These are phyloP conservation scores for Paramecium sonneborni DNA, from an alignment of 73 alveolate species.

Conservation along the genomic window DNA sequence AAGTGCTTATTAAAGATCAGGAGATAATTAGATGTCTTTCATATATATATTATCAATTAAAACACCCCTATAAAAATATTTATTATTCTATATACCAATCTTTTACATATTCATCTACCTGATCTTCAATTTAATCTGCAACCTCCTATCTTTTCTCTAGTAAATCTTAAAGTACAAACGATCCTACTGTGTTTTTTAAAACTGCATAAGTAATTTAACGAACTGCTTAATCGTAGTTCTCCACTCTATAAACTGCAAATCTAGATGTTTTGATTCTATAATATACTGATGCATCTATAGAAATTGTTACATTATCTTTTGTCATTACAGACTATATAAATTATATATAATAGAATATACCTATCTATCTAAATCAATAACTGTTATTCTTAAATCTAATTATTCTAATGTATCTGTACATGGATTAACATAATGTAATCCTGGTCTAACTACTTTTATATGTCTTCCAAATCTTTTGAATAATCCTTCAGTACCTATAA, in stretches of 20 bases:
- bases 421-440: constrained; percentile 67
- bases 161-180: constrained; percentile 54
- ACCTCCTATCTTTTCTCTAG: constrained; percentile 66
- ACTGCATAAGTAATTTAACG: constrained; percentile 62
- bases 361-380: constrained; percentile 60
- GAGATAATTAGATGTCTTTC: constrained; percentile 21
- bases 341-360: background rate
- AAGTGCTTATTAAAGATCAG: constrained; percentile 50
- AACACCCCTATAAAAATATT: constrained; percentile 55
- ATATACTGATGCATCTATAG: constrained; percentile 68
- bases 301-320: constrained; percentile 65
- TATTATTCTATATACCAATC: constrained; percentile 57
- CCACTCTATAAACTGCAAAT: constrained; percentile 65
- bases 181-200: constrained; percentile 57
- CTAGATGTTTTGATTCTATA: constrained; percentile 62
- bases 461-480: constrained; percentile 66
- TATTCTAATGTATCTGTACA: constrained; percentile 54
- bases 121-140: constrained; percentile 39
- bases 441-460: constrained; percentile 61
- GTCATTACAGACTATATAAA: constrained; percentile 54
- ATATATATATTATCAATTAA: constrained; percentile 31
- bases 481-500: constrained; percentile 49
- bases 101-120: constrained; percentile 61
- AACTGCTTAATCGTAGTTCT: constrained; percentile 59
- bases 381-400: constrained; percentile 55